A percentile compares a stretch with the other conserved stretches of the same genome.
phyloP scores from a whole-genome alignment of 2,329 filamentous ascomycete species.

The Pseudopyricularia cyperi region DNA sequence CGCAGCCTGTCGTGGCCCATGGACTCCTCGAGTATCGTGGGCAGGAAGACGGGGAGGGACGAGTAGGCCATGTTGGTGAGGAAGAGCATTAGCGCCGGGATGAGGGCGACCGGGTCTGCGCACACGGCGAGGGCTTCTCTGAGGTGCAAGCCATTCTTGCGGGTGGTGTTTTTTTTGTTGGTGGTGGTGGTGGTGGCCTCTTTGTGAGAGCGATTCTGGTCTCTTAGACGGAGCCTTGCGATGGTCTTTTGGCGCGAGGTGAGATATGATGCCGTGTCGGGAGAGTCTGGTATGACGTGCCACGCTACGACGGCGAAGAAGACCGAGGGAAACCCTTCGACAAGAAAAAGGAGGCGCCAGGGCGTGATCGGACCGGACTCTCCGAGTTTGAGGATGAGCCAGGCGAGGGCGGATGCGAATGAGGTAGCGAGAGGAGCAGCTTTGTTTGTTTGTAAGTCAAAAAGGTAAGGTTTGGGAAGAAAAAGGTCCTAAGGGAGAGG shows the following conservation, averaged over 20 bases:
- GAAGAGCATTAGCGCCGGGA: constrained; percentile 76
- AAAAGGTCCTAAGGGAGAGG: constrained; percentile 4
- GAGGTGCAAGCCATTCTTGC: constrained; percentile 29
- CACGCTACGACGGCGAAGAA: constrained; percentile 62
- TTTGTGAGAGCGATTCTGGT: constrained; percentile 5
- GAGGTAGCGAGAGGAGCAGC: constrained; percentile 72
- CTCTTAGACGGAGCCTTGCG: constrained; percentile 52
- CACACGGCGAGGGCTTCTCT: constrained; percentile 46
- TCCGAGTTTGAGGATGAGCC: constrained; percentile 61
- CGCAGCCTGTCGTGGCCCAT: constrained; percentile 59
- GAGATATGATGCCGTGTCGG: constrained; percentile 51
- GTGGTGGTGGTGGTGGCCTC: constrained; percentile 6
- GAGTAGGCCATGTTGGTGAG: constrained; percentile 79
- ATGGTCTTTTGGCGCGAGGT: constrained; percentile 53
- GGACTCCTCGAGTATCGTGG: constrained; percentile 58
- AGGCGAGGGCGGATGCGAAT: constrained; percentile 69
- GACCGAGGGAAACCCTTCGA: constrained; percentile 77
- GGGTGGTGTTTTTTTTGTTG: no score
- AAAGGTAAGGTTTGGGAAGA: constrained; percentile 5
- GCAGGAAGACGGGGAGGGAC: constrained; percentile 77
- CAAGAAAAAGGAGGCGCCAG: constrained; percentile 74
- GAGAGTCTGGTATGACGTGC: constrained; percentile 64
- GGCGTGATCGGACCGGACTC: constrained; percentile 55
- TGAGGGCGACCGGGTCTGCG: constrained; percentile 55
- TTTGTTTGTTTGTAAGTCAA: constrained; percentile 28